Percentiles rank a stretch among this genome's conserved stretches.
These are phyloP conservation scores for Dothideomycetes sp. DNA, from an alignment of 2,329 filamentous ascomycete genomes.

Conservation along the genomic window DNA sequence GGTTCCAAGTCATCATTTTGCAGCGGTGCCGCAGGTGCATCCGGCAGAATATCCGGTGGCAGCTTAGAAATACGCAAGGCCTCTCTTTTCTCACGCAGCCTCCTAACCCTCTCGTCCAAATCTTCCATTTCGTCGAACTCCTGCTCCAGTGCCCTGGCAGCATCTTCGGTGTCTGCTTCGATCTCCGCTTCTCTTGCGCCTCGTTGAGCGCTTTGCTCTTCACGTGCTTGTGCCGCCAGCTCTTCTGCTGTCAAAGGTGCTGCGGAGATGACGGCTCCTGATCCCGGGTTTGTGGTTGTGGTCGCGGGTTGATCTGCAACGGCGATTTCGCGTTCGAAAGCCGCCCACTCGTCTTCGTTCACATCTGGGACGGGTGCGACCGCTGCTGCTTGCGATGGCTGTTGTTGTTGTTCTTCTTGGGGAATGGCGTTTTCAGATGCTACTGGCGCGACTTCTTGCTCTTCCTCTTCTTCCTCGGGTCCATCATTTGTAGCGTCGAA, in stretches of 20 bases:
- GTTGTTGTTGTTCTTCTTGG: slow-evolving; percentile 5
- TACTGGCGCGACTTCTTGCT: not conserved
- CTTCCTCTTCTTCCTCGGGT: not conserved
- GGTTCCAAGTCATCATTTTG: not conserved
- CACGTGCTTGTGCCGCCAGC: slow-evolving; percentile 36
- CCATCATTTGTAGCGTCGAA: slow-evolving; percentile 27
- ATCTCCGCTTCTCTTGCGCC: slow-evolving; percentile 35
- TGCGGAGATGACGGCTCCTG: slow-evolving; percentile 36
- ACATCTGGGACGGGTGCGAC: slow-evolving; percentile 24
- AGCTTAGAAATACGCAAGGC: slow-evolving; percentile 26
- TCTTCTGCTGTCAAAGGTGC: slow-evolving; percentile 40
- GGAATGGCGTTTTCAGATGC: not conserved
- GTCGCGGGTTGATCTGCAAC: slow-evolving; percentile 21
- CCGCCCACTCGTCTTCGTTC: slow-evolving; percentile 76
- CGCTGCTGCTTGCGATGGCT: not conserved
- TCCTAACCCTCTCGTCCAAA: slow-evolving; percentile 37
- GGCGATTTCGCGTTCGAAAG: slow-evolving; percentile 76
- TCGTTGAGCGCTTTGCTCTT: slow-evolving; percentile 36
- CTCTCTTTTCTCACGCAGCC: slow-evolving; percentile 38
- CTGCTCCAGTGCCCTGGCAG: slow-evolving; percentile 34
- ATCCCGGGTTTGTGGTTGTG: slow-evolving; percentile 19
- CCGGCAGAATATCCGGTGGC: not conserved
- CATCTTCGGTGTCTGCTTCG: slow-evolving; percentile 41
- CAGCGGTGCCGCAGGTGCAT: slow-evolving; percentile 1
- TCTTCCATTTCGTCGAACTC: slow-evolving; percentile 44